Evolutionary conservation across 192 early-diverging fungal species (phyloP).

Genomic region (Mortierella claussenii): DNA sequence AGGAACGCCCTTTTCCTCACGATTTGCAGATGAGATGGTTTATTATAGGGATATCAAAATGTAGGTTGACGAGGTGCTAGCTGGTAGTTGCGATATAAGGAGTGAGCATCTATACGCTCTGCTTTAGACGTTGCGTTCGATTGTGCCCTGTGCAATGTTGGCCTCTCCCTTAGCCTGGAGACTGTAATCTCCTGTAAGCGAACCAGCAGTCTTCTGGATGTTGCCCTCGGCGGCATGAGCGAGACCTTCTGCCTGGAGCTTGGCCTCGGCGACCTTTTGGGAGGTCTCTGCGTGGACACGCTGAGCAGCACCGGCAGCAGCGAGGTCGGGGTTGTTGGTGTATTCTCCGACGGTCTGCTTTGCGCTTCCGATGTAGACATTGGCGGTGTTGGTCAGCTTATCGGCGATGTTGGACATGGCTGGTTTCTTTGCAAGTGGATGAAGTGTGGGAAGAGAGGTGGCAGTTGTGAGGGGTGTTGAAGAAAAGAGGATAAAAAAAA

Average conservation of each 20-base stretch:
- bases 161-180: slow-evolving; percentile 13
- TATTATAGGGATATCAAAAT: no score
- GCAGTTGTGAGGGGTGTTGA: no score
- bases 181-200: not conserved
- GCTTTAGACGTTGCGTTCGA: slow-evolving; percentile 15
- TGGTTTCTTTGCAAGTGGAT: no score
- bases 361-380: slow-evolving; percentile 26
- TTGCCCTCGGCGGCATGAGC: slow-evolving; percentile 9
- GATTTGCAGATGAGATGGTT: no score
- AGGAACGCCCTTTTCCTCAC: no score
- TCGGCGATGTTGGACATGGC: slow-evolving; percentile 24
- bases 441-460: no score
- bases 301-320: slow-evolving; percentile 18
- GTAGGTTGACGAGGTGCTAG: no score
- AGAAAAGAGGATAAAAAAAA: no score
- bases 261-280: slow-evolving; percentile 17
- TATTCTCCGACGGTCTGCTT: slow-evolving; percentile 28
- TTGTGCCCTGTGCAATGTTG: slow-evolving; percentile 3
- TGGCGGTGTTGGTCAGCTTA: slow-evolving; percentile 18
- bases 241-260: slow-evolving; percentile 12
- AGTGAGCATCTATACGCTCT: no score
- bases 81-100: no score
- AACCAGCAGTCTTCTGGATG: slow-evolving; percentile 11
- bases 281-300: slow-evolving; percentile 16
- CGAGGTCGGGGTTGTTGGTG: slow-evolving; percentile 10